These are phyloP conservation scores for Pleurotus tuber-regium DNA, from an alignment of 768 basidiomycete genomes.

Conservation along the genomic window DNA sequence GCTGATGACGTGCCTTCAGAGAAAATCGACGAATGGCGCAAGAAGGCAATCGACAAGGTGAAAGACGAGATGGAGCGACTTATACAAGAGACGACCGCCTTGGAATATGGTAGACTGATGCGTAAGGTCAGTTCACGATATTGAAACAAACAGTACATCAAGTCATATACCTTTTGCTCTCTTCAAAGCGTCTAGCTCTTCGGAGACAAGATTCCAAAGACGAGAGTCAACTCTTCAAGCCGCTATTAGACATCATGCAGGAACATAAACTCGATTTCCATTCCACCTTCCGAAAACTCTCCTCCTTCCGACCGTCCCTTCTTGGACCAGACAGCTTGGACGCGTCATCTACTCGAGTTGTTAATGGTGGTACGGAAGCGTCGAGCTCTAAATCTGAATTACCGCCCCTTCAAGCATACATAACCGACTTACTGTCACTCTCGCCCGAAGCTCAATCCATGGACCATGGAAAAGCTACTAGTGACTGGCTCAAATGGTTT, in stretches of 20 bases:
- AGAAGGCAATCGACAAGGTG: conserved; percentile 48
- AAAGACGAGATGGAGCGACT: conserved; percentile 61
- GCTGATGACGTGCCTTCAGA: conserved; percentile 49
- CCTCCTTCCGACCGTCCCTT: conserved; percentile 53
- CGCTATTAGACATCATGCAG: conserved; percentile 75
- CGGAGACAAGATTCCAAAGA: conserved; percentile 54
- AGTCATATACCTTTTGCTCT: conserved; percentile 1
- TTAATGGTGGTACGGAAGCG: neutral
- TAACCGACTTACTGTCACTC: conserved; percentile 41
- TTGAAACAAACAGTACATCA: too few species aligned
- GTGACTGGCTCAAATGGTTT: conserved; percentile 65
- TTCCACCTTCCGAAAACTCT: conserved; percentile 74
- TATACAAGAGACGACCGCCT: conserved; percentile 54
- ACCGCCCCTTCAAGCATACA: conserved; percentile 36
- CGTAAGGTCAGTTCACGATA: conserved; percentile 58
- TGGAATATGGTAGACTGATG: conserved; percentile 69
- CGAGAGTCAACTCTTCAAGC: conserved; percentile 56
- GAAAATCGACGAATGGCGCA: conserved; percentile 59
- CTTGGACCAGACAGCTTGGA: conserved; percentile 13
- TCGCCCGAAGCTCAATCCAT: conserved; percentile 46
- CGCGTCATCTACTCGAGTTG: neutral
- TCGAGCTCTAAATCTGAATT: neutral
- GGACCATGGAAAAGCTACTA: conserved; percentile 41
- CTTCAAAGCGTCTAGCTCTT: conserved; percentile 71
- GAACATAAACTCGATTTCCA: conserved; percentile 83